A percentile compares a stretch with the other conserved stretches of the same genome.
These are phyloP conservation scores for Beauveria bassiana DNA, from an alignment of 2,329 filamentous ascomycete genomes.

Conservation along the genomic window DNA sequence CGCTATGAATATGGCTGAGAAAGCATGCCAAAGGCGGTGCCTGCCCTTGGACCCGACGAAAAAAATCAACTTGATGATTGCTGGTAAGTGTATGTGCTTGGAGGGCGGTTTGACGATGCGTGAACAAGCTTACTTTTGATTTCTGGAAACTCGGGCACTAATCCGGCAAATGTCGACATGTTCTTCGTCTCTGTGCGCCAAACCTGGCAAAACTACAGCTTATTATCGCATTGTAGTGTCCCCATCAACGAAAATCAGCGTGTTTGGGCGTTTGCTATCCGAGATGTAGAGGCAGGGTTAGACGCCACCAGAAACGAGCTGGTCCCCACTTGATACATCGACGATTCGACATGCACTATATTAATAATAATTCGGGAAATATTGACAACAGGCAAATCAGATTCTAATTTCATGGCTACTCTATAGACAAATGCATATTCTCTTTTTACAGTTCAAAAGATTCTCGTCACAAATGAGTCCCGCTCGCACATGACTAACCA, in stretches of 20 bases:
- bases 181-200: not conserved
- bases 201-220: too few species aligned
- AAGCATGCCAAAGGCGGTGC: slow-evolving; percentile 73
- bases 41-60: slow-evolving; percentile 48
- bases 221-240: not conserved
- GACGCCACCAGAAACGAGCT: too few species aligned
- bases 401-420: not conserved
- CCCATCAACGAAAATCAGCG: too few species aligned
- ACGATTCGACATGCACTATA: not conserved
- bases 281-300: not conserved
- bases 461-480: not conserved
- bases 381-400: not conserved
- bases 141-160: slow-evolving; percentile 68
- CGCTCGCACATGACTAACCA: not conserved
- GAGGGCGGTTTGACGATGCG: not conserved
- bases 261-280: not conserved
- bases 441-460: not conserved
- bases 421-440: not conserved
- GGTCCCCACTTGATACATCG: too few species aligned
- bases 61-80: slow-evolving; percentile 66
- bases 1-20: slow-evolving; percentile 85
- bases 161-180: slow-evolving; percentile 74
- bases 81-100: not conserved
- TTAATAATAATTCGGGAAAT: too few species aligned
- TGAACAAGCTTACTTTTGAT: slow-evolving; percentile 50